Evolutionary conservation across 2,329 filamentous ascomycete genomes (phyloP).

Genomic region (Zymoseptoria tritici): DNA sequence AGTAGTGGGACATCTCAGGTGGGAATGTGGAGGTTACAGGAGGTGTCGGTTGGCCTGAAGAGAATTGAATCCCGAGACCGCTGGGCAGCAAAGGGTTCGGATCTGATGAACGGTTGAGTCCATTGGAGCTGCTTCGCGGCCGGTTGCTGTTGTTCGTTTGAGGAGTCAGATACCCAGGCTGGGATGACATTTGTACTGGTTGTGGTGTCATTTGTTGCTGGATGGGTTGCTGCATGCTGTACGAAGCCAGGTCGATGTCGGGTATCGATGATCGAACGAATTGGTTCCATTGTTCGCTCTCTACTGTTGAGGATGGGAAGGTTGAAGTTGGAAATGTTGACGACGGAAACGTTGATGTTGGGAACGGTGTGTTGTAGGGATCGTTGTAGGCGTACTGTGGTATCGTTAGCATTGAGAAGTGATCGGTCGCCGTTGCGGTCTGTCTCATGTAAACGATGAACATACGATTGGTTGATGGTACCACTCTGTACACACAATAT

Average conservation of each 20-base stretch:
- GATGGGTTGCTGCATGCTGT: constrained; percentile 12
- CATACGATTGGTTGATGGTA: constrained; percentile 27
- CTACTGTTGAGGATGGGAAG: constrained; percentile 23
- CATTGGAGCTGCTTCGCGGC: constrained; percentile 23
- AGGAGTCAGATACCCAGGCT: neutral
- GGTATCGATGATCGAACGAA: constrained; percentile 21
- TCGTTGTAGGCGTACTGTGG: constrained; percentile 26
- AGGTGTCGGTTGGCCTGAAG: constrained; percentile 23
- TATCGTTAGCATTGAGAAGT: constrained; percentile 1
- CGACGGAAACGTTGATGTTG: constrained; percentile 4
- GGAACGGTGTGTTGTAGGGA: constrained; percentile 29
- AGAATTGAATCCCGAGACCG: constrained; percentile 35
- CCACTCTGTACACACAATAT: constrained; percentile 22
- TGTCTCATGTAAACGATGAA: constrained; percentile 1
- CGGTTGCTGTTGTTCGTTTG: neutral
- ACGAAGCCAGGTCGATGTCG: constrained; percentile 17
- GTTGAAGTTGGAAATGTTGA: neutral
- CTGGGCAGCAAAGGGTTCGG: constrained; percentile 33
- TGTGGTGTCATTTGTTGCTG: constrained; percentile 32
- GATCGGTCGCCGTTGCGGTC: neutral
- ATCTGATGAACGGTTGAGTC: constrained; percentile 34
- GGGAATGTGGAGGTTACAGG: constrained; percentile 28
- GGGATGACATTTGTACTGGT: constrained; percentile 16
- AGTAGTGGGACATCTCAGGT: constrained; percentile 18
- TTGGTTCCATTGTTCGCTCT: constrained; percentile 25